Percentiles rank a stretch among this genome's conserved stretches.
phyloP scores from a whole-genome alignment of 805 yeast species.

The Lipomyces starkeyi region DNA sequence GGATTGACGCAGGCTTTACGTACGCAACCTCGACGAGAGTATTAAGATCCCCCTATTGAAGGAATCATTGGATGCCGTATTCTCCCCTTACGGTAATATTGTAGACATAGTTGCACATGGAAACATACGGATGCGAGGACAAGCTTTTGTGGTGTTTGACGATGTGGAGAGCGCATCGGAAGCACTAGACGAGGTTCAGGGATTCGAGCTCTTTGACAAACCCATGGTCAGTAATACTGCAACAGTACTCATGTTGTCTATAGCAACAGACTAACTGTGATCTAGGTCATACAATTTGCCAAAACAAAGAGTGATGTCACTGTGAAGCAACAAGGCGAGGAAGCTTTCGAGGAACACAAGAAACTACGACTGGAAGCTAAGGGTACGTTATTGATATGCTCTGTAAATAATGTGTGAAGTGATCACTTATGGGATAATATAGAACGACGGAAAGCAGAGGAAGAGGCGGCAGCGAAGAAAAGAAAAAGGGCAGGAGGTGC shows the following conservation, averaged over 20 bases:
- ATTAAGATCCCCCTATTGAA: conserved; percentile 60
- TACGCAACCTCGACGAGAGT: conserved; percentile 75
- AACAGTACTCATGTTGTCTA: background rate
- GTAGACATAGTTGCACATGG: conserved; percentile 61
- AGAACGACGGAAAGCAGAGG: conserved; percentile 29
- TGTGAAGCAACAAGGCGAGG: conserved; percentile 36
- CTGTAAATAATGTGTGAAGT: background rate
- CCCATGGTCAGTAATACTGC: conserved; percentile 48
- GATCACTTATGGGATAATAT: background rate
- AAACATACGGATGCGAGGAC: conserved; percentile 75
- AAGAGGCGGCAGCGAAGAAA: conserved; percentile 32
- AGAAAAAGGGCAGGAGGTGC: conserved; percentile 37
- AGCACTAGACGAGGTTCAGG: conserved; percentile 52
- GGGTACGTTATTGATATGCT: conserved; percentile 16
- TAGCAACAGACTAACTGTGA: background rate
- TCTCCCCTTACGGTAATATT: conserved; percentile 56
- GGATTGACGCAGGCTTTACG: conserved; percentile 51
- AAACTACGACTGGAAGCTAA: conserved; percentile 31
- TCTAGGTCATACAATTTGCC: conserved; percentile 50
- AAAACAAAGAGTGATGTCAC: conserved; percentile 54
- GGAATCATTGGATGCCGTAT: conserved; percentile 51
- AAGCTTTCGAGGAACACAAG: conserved; percentile 41
- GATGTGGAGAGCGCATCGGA: conserved; percentile 51
- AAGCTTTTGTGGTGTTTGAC: conserved; percentile 73
- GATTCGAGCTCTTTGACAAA: conserved; percentile 52